Evolutionary conservation across 2,329 filamentous ascomycete genomes (phyloP), one percentile per base, ranked within the genome.

Genomic region (Alternaria arborescens): DNA sequence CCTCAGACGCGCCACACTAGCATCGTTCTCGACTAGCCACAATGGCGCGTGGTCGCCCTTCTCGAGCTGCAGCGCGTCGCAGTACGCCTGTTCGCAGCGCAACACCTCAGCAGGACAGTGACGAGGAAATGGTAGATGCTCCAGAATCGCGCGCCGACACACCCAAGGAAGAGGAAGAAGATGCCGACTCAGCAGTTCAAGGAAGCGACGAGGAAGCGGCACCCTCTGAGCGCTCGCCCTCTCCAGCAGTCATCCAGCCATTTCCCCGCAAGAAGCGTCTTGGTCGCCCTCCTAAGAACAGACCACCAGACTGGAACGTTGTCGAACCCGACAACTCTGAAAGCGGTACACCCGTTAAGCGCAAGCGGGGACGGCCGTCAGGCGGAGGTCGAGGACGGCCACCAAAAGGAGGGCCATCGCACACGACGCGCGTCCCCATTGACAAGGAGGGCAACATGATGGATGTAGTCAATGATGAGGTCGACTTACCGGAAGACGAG

Each of bases 361-460:
- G 84, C 61, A 80, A 81, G 63, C 76, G 83, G 63, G 83, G 84
- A 22, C 77, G 84, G 20, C 84, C 83, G 11, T 79, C 82, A 30
- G 80, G 80, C 34, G 77, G 83, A 56, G 88, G 88, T 20, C 93
- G 93, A 88, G 87, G 92, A 82, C 78, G 92, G 81, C 70, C 89
- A 81, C 69, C 89, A 82, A 89, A 91, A 58, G 89, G 89, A 40
- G 87, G 89, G 5, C 87, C 89, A 14, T 89, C 90, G 40, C 92
- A 94, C 72, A 89, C 92, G 50, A 92, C 89, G 1, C 88, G 93
- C 73, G 91, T 97, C 62, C 89, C 93, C 5, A 90, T 97, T 61
- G 95, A 98, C 79, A 96, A 96, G 74, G 93, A 97, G 72, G 95
- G 95, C 52, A 97, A 93, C 60, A 89, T 93, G 80, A 90, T 94